phyloP scores from a whole-genome alignment of 2,329 filamentous ascomycete genomes.

The Ophiostoma quercus region DNA sequence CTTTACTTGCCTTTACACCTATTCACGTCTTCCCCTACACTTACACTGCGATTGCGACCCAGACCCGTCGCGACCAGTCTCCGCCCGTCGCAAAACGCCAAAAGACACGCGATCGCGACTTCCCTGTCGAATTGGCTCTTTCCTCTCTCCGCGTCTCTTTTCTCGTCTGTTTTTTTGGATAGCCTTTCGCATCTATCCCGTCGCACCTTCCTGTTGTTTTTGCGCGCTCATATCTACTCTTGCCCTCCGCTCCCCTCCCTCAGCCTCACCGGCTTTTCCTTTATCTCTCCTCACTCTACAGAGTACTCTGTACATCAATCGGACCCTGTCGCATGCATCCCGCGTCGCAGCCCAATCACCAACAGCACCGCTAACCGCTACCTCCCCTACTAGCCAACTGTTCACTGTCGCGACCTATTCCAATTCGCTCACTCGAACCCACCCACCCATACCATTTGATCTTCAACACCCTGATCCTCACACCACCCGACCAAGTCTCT shows the following conservation, averaged over 20 bases:
- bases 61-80: conserved; percentile 11
- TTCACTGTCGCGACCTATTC: conserved; percentile 15
- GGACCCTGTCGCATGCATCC: conserved; percentile 17
- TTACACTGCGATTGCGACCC: background rate
- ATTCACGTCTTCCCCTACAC: background rate
- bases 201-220: conserved; percentile 3
- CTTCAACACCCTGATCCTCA: background rate
- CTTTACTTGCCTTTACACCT: background rate
- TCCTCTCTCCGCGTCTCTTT: background rate
- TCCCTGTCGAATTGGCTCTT: background rate
- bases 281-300: background rate
- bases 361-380: conserved; percentile 12
- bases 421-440: conserved; percentile 4
- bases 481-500: background rate
- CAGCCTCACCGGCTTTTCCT: background rate
- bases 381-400: conserved; percentile 9
- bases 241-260: background rate
- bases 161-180: background rate
- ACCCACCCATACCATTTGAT: background rate
- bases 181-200: background rate
- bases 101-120: conserved; percentile 16
- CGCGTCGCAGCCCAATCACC: conserved; percentile 18
- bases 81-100: conserved; percentile 15
- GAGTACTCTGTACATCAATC: background rate
- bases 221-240: background rate